A percentile compares a stretch with the other conserved stretches of the same genome.
phyloP scores from a whole-genome alignment of 2,329 filamentous ascomycete species.

The Cercospora citrullina region DNA sequence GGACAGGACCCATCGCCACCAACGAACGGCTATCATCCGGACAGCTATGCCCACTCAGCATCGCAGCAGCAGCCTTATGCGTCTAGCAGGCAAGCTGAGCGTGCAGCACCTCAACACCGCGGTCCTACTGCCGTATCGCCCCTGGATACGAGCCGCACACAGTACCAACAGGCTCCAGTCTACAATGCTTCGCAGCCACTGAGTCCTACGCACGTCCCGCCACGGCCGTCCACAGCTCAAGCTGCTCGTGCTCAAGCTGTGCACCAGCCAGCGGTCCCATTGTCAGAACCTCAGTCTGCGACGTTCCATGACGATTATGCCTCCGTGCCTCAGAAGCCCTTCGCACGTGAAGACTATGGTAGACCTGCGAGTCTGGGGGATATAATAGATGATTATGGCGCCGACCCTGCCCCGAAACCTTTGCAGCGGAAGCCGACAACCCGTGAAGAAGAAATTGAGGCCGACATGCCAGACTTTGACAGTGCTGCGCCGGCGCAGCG shows the following conservation, averaged over 20 bases:
- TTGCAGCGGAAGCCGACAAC: slow-evolving; percentile 25
- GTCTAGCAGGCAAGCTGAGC: slow-evolving; percentile 3
- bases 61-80: slow-evolving; percentile 21
- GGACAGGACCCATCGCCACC: slow-evolving; percentile 14
- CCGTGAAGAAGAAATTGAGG: slow-evolving; percentile 49
- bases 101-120: slow-evolving; percentile 15
- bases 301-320: slow-evolving; percentile 13
- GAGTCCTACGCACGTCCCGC: slow-evolving; percentile 26
- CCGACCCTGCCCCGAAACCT: slow-evolving; percentile 18
- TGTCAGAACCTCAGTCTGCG: slow-evolving; percentile 13
- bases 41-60: slow-evolving; percentile 7
- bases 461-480: slow-evolving; percentile 66
- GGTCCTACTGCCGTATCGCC: slow-evolving; percentile 11
- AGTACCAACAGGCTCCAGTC: slow-evolving; percentile 19
- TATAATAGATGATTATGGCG: slow-evolving; percentile 27
- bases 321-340: slow-evolving; percentile 16
- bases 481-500: slow-evolving; percentile 40
- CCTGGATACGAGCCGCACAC: slow-evolving; percentile 20
- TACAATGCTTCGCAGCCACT: slow-evolving; percentile 22
- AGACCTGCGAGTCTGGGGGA: slow-evolving; percentile 20
- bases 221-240: slow-evolving; percentile 25
- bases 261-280: slow-evolving; percentile 18
- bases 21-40: slow-evolving; percentile 14
- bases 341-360: slow-evolving; percentile 17
- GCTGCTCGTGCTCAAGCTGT: slow-evolving; percentile 15